phyloP scores from a whole-genome alignment of 495 filamentous ascomycete species.

The Mycothermus thermophilus region DNA sequence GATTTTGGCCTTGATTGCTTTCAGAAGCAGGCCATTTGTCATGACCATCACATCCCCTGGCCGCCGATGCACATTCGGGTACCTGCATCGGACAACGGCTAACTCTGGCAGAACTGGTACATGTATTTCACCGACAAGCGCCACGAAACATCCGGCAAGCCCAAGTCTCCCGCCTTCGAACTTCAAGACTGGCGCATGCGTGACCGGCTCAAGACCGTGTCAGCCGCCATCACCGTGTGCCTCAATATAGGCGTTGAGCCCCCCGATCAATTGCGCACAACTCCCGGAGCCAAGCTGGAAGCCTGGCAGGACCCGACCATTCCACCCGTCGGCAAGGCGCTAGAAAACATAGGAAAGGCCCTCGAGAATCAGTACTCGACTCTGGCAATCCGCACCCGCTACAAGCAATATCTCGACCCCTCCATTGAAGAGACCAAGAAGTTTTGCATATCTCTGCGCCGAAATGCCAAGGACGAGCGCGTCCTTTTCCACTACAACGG shows the following conservation, averaged over 20 bases:
- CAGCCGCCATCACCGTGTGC: conserved; percentile 83
- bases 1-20: too few relatives aligned
- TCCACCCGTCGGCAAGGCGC: conserved; percentile 64
- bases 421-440: conserved; percentile 95
- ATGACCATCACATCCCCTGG: too few relatives aligned
- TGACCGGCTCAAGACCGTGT: conserved; percentile 91
- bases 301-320: conserved; percentile 91
- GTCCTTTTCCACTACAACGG: conserved; percentile 97
- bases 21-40: too few relatives aligned
- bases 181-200: conserved; percentile 94
- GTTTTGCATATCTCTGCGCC: conserved; percentile 75
- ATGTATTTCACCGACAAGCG: conserved; percentile 99
- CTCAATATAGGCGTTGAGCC: conserved; percentile 96
- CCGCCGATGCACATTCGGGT: too few relatives aligned
- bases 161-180: conserved; percentile 43
- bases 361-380: conserved; percentile 93
- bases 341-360: conserved; percentile 91
- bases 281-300: conserved; percentile 81
- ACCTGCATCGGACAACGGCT: not conserved
- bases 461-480: conserved; percentile 89
- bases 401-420: conserved; percentile 92
- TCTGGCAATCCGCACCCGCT: conserved; percentile 81
- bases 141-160: conserved; percentile 90
- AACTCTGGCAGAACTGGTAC: conserved; percentile 58
- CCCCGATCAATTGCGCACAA: conserved; percentile 87